Base-by-base conservation (phyloP, 2,329 filamentous ascomycete genomes). In the Pseudogymnoascus sp. region DNA sequence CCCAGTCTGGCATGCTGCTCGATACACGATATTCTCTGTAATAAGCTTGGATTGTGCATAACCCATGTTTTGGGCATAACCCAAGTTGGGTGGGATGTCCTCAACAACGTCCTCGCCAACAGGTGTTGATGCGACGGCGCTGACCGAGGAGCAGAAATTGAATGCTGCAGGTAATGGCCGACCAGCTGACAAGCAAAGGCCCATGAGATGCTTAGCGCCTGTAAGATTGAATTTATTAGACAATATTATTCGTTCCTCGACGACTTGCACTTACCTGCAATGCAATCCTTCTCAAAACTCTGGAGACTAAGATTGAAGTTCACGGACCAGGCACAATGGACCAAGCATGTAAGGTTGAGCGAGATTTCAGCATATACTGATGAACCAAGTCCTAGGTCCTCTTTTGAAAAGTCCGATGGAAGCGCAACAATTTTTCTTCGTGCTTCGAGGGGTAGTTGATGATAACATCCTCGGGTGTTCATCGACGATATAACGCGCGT, bases 1-100 rank as follows among this genome's bases (percentile, higher is more conserved):
- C 0, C 72, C 73, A 1, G 68, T 71, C 10, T 70, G 65, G 21
- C 68, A 65, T 1, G 70, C 74, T 11, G 76, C 78, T 41, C 49
- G 58, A 31, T 69, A 65, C 12, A 78, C 68, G 1, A 82, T 76
- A 16, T 78, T 74, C 66, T 82, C 80, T 0, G 78, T 73, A 0
- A 82, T 78, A 45, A 75, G 74, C 67, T 82, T 82, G 0, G 77
- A 79, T n/a, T 74, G 72, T 0, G 78, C 79, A 55, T 83, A 83
- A 1, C 81, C 81, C 71, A 80, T 82, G 14, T 72, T 73, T 65
- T 80, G 78, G 0, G 78, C 79, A 65, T 69, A 55, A 6, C 35
- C 26, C 8, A 70, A 59, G 49, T 63, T 49, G 1, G 55, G n/a
- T 10, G 68, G 63, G 1, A 72, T 68, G 0, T 69, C 68, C 67